phyloP scores from a whole-genome alignment of 2,329 filamentous ascomycete genomes.

The Chrysosporium keratinophilum region DNA sequence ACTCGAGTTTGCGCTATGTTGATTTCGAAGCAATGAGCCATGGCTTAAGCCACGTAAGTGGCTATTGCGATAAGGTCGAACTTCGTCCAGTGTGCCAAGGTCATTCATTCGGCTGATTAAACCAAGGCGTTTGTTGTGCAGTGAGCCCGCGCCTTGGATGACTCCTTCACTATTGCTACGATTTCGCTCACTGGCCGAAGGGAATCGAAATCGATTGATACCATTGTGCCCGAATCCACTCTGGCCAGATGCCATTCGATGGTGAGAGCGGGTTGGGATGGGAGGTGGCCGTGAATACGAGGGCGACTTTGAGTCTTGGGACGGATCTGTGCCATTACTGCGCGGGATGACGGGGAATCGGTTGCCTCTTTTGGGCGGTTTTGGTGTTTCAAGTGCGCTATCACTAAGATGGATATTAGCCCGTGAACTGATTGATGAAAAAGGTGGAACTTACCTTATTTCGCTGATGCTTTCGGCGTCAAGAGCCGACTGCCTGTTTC shows the following conservation, averaged over 20 bases:
- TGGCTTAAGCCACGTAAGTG: constrained; percentile 50
- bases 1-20: constrained; percentile 25
- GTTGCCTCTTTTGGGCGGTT: constrained; percentile 50
- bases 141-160: constrained; percentile 37
- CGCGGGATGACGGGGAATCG: constrained; percentile 49
- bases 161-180: constrained; percentile 54
- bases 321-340: constrained; percentile 54
- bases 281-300: constrained; percentile 58
- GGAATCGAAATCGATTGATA: constrained; percentile 33
- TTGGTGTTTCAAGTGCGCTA: constrained; percentile 64
- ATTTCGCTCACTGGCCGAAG: constrained; percentile 53
- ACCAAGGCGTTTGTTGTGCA: constrained; percentile 50
- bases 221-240: constrained; percentile 44
- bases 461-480: constrained; percentile 38
- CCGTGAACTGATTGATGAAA: neutral
- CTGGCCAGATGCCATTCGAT: constrained; percentile 47
- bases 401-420: constrained; percentile 44
- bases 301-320: constrained; percentile 58
- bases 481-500: constrained; percentile 34
- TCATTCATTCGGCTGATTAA: constrained; percentile 49
- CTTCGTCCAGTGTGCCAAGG: constrained; percentile 44
- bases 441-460: constrained; percentile 26
- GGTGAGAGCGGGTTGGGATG: constrained; percentile 71
- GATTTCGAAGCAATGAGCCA: constrained; percentile 42
- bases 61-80: constrained; percentile 41